A percentile compares a stretch with the other conserved stretches of the same genome.
phyloP scores from a whole-genome alignment of 1,284 basidiomycete genomes.

The Ganoderma meredithae region DNA sequence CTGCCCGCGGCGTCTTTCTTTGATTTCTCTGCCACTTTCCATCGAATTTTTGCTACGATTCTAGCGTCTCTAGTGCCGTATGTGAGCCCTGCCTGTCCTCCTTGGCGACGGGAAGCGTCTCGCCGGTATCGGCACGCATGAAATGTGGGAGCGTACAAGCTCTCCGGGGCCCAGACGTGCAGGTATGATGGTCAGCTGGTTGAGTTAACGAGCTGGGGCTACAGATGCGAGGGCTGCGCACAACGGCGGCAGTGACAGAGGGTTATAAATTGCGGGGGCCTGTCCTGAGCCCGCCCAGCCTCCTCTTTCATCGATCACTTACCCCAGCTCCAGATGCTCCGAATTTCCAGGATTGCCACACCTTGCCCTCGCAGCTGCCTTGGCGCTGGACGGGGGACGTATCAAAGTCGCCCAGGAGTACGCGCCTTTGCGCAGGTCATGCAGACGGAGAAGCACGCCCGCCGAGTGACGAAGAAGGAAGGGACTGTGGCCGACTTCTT shows the following conservation, averaged over 20 bases:
- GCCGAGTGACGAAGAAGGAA: slow-evolving; percentile 26
- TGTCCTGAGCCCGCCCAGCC: not conserved
- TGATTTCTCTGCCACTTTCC: not conserved
- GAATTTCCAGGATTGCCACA: not conserved
- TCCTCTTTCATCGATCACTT: not conserved
- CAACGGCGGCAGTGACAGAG: not conserved
- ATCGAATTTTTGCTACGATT: not conserved
- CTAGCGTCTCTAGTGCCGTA: not conserved
- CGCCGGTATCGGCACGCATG: not conserved
- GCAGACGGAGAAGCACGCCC: slow-evolving; percentile 1
- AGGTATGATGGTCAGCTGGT: not conserved
- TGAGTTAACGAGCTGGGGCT: not conserved
- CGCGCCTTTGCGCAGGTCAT: slow-evolving; percentile 13
- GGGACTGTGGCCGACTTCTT: slow-evolving; percentile 62
- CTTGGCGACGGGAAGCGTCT: not conserved
- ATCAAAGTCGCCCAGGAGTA: not conserved
- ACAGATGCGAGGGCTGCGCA: not conserved
- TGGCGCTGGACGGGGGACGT: not conserved
- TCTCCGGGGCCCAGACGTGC: not conserved
- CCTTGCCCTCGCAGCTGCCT: not conserved
- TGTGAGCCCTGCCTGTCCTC: not conserved
- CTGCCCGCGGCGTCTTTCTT: not conserved
- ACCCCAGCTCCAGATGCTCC: slow-evolving; percentile 3
- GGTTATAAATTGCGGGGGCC: not conserved
- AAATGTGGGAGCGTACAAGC: not conserved